Evolutionary conservation across 306 rosid genomes (phyloP), one percentile per base, ranked within the genome.

Genomic region (Macrotyloma uniflorum): DNA sequence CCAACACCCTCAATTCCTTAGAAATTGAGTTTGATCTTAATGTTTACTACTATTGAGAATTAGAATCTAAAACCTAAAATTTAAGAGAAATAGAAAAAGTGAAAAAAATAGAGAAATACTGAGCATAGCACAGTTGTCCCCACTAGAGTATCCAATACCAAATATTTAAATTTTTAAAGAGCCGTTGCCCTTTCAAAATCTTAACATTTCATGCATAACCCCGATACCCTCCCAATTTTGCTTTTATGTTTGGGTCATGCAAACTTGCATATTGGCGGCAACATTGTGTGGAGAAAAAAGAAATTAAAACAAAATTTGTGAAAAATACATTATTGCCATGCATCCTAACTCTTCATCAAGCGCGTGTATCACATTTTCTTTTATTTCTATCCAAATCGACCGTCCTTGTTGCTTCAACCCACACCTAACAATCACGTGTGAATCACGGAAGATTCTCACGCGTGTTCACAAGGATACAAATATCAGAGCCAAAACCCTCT

Each of bases 401-500:
- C 38, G 22, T 20, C 8, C 3, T 6, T 42, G 22, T 2, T 22
- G 15, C 38, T 43, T 67, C 6, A 7, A 23, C 14, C 38, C 23
- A 24, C 55, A 28, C 43, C 47, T 28, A 68, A 24, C 20, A 2
- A 3, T 3, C 19, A 42, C 67, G 79, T 82, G 19, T 2, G 0
- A 0, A 7, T 4, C 80, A 85, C 87, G 70, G 55, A 19, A 13
- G 0, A 0, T 0, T 5, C 10, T 1, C 18, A 72, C 81, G 83
- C 81, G 88, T 89, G 83, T 53, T 10, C 6, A 22, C 47, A 1
- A 11, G 2, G 33, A 22, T 19, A 22, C 42, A 75, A 75, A 79
- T 54, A 72, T 23, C 74, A 74, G 59, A 65, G 67, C 26, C 73
- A 74, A 64, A 74, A 77, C 77, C 32, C 79, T 65, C 67, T 50